Evolutionary conservation across 2,329 filamentous ascomycete species (phyloP).

Genomic region (Pseudopithomyces chartarum): DNA sequence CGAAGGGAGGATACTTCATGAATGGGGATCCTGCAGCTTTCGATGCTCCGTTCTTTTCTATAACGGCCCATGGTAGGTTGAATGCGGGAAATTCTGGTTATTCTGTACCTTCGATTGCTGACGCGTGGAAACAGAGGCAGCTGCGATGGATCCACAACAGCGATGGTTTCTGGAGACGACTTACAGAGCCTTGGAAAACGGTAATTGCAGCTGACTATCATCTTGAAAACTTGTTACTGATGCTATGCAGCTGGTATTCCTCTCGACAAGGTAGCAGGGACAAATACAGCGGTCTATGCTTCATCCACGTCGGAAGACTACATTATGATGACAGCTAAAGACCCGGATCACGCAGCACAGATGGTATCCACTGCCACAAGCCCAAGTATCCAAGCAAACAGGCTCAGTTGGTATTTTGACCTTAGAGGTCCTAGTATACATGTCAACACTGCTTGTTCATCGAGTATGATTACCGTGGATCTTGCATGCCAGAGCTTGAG

Average conservation of each 20-base stretch:
- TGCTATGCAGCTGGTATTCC: neutral
- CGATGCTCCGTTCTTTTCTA: constrained; percentile 35
- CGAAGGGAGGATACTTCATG: constrained; percentile 4
- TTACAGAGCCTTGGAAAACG: constrained; percentile 44
- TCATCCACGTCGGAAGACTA: constrained; percentile 9
- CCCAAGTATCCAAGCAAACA: constrained; percentile 13
- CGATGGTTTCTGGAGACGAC: constrained; percentile 25
- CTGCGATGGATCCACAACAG: constrained; percentile 26
- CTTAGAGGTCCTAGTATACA: constrained; percentile 22
- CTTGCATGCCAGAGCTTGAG: constrained; percentile 13
- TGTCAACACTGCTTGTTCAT: constrained; percentile 28
- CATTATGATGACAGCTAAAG: constrained; percentile 25
- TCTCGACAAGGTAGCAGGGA: neutral
- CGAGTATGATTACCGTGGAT: constrained; percentile 17
- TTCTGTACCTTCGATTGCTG: neutral
- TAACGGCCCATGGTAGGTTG: constrained; percentile 6
- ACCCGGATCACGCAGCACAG: constrained; percentile 12
- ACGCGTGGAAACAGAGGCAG: constrained; percentile 14
- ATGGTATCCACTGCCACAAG: constrained; percentile 1
- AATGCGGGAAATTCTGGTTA: neutral
- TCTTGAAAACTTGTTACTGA: neutral
- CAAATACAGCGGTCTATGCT: neutral
- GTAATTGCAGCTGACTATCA: neutral
- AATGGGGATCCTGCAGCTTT: constrained; percentile 19
- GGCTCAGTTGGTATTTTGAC: constrained; percentile 26